Percentiles rank a stretch among this genome's conserved stretches.
phyloP scores from a whole-genome alignment of 2,329 filamentous ascomycete genomes.

The Monosporascus sp. region DNA sequence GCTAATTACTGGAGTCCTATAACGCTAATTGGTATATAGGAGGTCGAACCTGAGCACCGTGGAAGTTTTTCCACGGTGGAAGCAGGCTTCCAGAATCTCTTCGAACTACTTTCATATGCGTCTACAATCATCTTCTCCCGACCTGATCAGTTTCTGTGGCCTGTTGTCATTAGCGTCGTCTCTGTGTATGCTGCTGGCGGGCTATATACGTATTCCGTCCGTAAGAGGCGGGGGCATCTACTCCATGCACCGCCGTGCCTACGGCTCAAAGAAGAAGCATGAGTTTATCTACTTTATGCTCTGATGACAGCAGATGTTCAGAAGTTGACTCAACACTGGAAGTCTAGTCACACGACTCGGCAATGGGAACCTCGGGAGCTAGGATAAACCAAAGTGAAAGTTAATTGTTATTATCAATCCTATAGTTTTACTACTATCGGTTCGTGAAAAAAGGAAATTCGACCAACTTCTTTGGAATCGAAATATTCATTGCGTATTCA shows the following conservation, averaged over 20 bases:
- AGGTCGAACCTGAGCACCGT: slow-evolving; percentile 50
- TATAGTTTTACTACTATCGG: no score
- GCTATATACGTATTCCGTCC: slow-evolving; percentile 53
- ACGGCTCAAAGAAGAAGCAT: background rate
- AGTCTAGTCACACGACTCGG: no score
- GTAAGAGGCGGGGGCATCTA: slow-evolving; percentile 54
- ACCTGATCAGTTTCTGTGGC: slow-evolving; percentile 61
- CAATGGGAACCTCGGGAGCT: no score
- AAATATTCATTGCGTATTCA: no score
- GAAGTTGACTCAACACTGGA: no score
- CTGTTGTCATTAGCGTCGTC: slow-evolving; percentile 51
- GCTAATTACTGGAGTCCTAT: background rate
- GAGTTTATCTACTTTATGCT: background rate
- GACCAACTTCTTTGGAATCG: no score
- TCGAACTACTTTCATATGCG: slow-evolving; percentile 63
- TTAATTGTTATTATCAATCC: no score
- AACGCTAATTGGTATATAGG: slow-evolving; percentile 30
- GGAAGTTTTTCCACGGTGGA: slow-evolving; percentile 66
- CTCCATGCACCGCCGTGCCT: slow-evolving; percentile 35
- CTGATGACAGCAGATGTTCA: no score
- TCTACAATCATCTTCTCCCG: slow-evolving; percentile 59
- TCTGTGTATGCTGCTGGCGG: slow-evolving; percentile 45
- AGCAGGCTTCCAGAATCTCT: slow-evolving; percentile 61
- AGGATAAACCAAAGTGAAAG: no score
- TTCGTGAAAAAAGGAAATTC: no score